Conservation (phyloP, 1,139 yeast genomes). For the Protomyces lactucae-debilis region DNA sequence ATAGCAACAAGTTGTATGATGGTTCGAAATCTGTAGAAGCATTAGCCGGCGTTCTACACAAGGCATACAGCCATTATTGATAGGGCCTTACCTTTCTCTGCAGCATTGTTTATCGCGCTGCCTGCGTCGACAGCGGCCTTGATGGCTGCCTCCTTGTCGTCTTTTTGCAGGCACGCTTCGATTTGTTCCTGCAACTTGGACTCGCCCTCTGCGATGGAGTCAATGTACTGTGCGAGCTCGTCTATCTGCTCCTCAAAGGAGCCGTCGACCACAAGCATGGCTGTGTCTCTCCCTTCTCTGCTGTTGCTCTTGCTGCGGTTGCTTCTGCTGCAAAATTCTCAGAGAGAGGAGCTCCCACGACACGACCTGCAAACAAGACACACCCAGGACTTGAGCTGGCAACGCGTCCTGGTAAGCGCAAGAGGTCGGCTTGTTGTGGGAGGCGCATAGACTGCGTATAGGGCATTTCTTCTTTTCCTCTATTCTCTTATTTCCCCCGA, state of each 20-base stretch:
- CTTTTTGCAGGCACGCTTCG: constrained; percentile 3
- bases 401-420: no score
- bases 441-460: not conserved
- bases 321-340: no score
- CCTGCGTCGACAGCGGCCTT: constrained; percentile 33
- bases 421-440: no score
- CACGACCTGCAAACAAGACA: no score
- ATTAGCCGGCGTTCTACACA: constrained; percentile 32
- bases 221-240: constrained; percentile 43
- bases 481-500: not conserved
- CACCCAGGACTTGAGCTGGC: no score
- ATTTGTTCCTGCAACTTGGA: constrained; percentile 19
- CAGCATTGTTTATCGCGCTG: constrained; percentile 33
- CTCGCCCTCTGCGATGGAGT: constrained; percentile 35
- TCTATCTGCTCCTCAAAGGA: constrained; percentile 39
- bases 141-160: constrained; percentile 35
- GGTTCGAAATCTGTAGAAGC: constrained; percentile 42
- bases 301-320: not conserved
- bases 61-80: constrained; percentile 32
- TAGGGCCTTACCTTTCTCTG: constrained; percentile 36
- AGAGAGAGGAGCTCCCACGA: no score
- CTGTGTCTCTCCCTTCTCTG: not conserved
- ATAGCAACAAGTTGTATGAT: constrained; percentile 43
- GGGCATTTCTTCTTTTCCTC: not conserved
- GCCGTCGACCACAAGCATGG: constrained; percentile 37